These are phyloP conservation scores for Raffaelea deltoideospora DNA, from an alignment of 2,329 filamentous ascomycete genomes.

Conservation along the genomic window DNA sequence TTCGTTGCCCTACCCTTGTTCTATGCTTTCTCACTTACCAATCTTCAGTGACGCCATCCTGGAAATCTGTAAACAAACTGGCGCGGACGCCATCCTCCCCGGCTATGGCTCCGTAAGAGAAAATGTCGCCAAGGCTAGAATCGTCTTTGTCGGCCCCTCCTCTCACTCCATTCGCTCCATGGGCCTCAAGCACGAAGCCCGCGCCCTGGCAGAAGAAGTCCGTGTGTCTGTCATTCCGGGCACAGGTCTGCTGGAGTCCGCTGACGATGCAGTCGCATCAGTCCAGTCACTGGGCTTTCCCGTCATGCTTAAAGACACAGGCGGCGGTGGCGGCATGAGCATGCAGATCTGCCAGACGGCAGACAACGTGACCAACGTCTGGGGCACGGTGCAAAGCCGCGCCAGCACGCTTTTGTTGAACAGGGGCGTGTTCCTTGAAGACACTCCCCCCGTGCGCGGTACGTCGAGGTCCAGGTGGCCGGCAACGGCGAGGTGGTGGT, in stretches of 20 bases:
- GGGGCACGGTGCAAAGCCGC: constrained; percentile 27
- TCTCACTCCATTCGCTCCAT: not conserved
- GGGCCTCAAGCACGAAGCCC: constrained; percentile 6
- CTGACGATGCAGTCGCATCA: constrained; percentile 37
- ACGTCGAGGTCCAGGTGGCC: constrained; percentile 55
- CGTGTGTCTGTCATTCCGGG: constrained; percentile 24
- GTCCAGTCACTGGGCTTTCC: constrained; percentile 21
- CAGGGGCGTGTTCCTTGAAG: constrained; percentile 47
- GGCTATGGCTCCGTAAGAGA: constrained; percentile 7
- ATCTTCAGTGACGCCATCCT: constrained; percentile 7
- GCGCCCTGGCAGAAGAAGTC: constrained; percentile 19
- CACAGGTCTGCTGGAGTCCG: constrained; percentile 4
- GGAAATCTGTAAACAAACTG: constrained; percentile 2
- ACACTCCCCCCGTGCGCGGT: constrained; percentile 44
- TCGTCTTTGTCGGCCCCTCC: constrained; percentile 3
- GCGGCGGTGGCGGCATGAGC: constrained; percentile 51
- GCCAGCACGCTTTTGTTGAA: constrained; percentile 45
- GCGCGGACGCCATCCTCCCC: constrained; percentile 2
- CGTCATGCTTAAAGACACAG: constrained; percentile 43
- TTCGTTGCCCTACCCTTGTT: too few species aligned
- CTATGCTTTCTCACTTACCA: too few species aligned
- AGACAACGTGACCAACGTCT: constrained; percentile 32
- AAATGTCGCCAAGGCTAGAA: constrained; percentile 12
- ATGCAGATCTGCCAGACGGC: constrained; percentile 16
- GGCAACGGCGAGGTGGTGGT: constrained; percentile 46